A percentile compares a stretch with the other conserved stretches of the same genome.
These are phyloP conservation scores for Halophytophthora polymorphica DNA, from an alignment of 352 stramenopile genomes.

Conservation along the genomic window DNA sequence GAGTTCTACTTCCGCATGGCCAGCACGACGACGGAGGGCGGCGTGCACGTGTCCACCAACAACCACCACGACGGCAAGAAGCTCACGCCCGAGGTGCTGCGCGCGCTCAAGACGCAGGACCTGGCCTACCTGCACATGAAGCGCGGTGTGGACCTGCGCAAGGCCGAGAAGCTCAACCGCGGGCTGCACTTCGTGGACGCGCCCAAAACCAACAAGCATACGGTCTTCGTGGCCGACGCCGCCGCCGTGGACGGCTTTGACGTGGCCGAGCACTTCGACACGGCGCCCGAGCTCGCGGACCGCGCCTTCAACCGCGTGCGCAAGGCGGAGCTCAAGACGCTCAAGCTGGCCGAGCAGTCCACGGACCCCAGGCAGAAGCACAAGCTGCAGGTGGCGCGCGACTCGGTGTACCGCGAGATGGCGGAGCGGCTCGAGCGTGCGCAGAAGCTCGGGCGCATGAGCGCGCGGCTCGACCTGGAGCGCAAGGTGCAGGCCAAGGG, in stretches of 20 bases:
- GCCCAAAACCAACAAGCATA: conserved; percentile 89
- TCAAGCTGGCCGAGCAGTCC: conserved; percentile 28
- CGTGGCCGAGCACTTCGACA: conserved; percentile 91
- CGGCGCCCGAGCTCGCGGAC: conserved; percentile 63
- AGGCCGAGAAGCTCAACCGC: conserved; percentile 73
- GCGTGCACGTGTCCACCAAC: conserved; percentile 73
- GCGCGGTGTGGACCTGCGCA: conserved; percentile 68
- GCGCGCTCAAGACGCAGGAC: conserved; percentile 96
- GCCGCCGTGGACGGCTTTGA: conserved; percentile 86
- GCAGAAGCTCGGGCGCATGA: conserved; percentile 67
- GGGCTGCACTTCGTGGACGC: conserved; percentile 80
- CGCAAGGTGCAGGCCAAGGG: conserved; percentile 84
- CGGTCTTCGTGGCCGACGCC: conserved; percentile 91
- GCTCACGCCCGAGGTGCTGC: conserved; percentile 77
- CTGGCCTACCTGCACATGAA: conserved; percentile 93
- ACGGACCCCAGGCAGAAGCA: conserved; percentile 41
- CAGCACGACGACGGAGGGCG: conserved; percentile 67
- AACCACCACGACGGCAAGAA: conserved; percentile 48
- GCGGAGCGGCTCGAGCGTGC: conserved; percentile 64
- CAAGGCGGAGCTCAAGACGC: conserved; percentile 51
- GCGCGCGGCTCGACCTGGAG: conserved; percentile 75
- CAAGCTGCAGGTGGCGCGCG: conserved; percentile 58
- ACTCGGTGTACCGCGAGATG: conserved; percentile 66
- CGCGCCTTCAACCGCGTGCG: conserved; percentile 74
- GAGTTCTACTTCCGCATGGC: conserved; percentile 99